These are phyloP conservation scores for Senecio squalidus DNA, from an alignment of 140 eudicot species.

Conservation along the genomic window DNA sequence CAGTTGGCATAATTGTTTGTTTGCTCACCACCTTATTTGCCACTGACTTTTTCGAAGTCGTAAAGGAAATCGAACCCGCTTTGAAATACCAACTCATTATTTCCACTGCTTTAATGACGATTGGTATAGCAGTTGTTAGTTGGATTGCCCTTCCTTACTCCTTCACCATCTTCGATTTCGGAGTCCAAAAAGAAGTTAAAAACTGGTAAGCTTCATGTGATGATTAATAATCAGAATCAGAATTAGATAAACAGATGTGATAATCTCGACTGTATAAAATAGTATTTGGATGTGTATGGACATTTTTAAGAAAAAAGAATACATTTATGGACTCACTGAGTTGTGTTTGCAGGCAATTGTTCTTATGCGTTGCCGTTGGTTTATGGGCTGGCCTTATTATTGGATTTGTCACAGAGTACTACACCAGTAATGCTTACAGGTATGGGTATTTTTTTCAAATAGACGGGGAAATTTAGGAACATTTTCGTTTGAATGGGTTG, in stretches of 20 bases:
- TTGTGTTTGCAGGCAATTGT: slow-evolving; percentile 37
- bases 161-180: slow-evolving; percentile 75
- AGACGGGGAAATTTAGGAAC: background rate
- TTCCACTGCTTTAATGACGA: slow-evolving; percentile 67
- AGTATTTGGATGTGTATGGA: too few species aligned
- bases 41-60: slow-evolving; percentile 82
- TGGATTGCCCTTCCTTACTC: slow-evolving; percentile 69
- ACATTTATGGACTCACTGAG: background rate
- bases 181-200: slow-evolving; percentile 66
- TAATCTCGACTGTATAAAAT: too few species aligned
- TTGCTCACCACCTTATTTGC: slow-evolving; percentile 76
- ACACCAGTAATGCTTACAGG: slow-evolving; percentile 51
- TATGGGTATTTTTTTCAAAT: background rate
- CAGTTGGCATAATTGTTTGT: slow-evolving; percentile 68
- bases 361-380: slow-evolving; percentile 48
- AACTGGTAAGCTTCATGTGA: slow-evolving; percentile 50
- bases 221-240: background rate
- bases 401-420: slow-evolving; percentile 44
- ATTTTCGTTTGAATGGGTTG: background rate
- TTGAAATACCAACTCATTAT: slow-evolving; percentile 72
- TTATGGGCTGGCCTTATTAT: slow-evolving; percentile 49
- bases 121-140: slow-evolving; percentile 58
- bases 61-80: slow-evolving; percentile 70
- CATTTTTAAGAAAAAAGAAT: too few species aligned
- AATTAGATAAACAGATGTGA: too few species aligned